Base-by-base conservation (phyloP, 345 rosid species). In the Eutrema yunnanense region DNA sequence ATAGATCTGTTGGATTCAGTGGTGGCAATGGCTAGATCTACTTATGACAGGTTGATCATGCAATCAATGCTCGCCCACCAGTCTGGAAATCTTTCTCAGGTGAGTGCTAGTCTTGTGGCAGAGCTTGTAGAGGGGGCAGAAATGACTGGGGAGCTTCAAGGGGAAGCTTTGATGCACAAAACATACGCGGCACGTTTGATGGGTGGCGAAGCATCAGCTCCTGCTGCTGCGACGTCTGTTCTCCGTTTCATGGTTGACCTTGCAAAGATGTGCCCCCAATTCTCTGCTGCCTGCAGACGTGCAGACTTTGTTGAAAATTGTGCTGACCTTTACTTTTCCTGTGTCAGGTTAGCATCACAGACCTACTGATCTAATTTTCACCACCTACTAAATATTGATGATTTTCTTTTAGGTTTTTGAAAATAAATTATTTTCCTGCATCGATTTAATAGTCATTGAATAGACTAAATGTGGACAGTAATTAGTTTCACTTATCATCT, bases 171-270 rank as follows among this genome's bases (percentile, higher is more conserved):
- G 75, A 96, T 96, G 99, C 99, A 96, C 75, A 96, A 92, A 86
- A 96, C 99, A 11, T 96, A 96, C 76, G 99, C 99, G 3, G 98
- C 99, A 10, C 94, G 98, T 58, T 78, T 96, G 75, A 92, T 90
- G 99, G 95, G 97, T 73, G 99, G 99, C 41, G 97, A 92, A 84
- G 98, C 99, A 62, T 87, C 96, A 54, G 98, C 99, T 85, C 99
- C 99, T 71, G 96, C 94, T 77, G 92, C 97, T 78, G 98, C 98
- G 8, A 96, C 98, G 38, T 83, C 99, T 6, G 94, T 96, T 64
- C 86, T 96, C 73, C 87, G 97, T 76, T 96, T 96, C 80, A 92
- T 96, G 99, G 99, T 96, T 85, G 99, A 96, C 84, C 86, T 96
- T 65, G 97, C 96, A 65, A 96, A 96, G 84, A 92, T 96, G 97